Base-by-base conservation (phyloP, 1,139 yeast genomes). In the Spathaspora jeffriesii region DNA sequence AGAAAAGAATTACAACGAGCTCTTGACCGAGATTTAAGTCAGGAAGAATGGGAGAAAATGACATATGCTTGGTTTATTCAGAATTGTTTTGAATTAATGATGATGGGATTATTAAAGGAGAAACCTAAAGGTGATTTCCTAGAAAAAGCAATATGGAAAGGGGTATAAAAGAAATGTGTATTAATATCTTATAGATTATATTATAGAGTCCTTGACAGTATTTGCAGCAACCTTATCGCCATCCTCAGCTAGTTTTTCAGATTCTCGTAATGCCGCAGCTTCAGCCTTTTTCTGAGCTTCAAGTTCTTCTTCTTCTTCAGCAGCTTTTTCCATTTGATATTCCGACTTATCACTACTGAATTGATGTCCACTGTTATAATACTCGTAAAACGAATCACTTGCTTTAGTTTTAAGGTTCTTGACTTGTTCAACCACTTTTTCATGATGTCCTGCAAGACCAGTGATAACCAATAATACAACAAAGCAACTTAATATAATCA, bases 71-170 rank as follows among this genome's bases (percentile, higher is more conserved):
- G 79, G 79, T 75, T 75, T 52, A 53, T 73, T 30, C 79, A 73
- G 47, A 65, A 66, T 15, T 72, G 78, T 48, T 70, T 64, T 47
- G 79, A 74, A 55, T 60, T 75, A 47, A 60, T 67, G 50, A 60
- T 67, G 54, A 61, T 75, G 54, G 79, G 79, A 1, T 56, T 74
- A 28, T 53, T 75, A 36, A 70, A 68, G 52, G 76, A 73, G 49
- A 74, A 73, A 53, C 63, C 76, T 4, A 70, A 73, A 55, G 78
- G 76, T 11, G 78, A 74, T 53, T 71, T 67, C 53, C 62, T 75
- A 46, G 79, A 75, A 54, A 75, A 73, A 53, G 68, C 73, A 23
- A 59, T 73, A 11, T 75, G 79, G 79, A 70, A 65, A 53, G 73
- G 73, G 28, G 62, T 72, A 20, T 70, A 56, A n/a, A 46, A n/a